phyloP scores from a whole-genome alignment of 352 stramenopile species.

The Phytophthora cryptogea region DNA sequence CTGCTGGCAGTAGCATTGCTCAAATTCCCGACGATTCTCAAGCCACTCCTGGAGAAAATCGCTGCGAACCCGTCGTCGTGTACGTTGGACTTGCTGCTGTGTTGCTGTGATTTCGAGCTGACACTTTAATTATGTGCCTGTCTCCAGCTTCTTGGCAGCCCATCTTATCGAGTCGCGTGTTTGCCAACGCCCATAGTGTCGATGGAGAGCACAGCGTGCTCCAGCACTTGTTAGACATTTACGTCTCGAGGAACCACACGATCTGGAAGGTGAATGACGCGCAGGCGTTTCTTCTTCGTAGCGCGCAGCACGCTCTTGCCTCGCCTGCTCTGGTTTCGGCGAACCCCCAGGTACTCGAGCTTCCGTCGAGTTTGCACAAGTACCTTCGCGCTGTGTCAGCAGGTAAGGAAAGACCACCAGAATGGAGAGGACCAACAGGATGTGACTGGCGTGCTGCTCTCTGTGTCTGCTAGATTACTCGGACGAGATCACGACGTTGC shows the following conservation, averaged over 20 bases:
- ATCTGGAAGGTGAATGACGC: conserved; percentile 87
- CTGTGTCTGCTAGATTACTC: conserved; percentile 62
- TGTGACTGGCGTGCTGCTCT: background rate
- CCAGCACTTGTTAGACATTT: conserved; percentile 81
- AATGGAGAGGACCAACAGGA: background rate
- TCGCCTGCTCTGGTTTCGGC: conserved; percentile 52
- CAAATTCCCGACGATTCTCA: conserved; percentile 71
- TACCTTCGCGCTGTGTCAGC: conserved; percentile 68
- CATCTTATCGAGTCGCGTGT: conserved; percentile 73
- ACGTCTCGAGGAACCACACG: conserved; percentile 75
- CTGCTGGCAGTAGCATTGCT: conserved; percentile 61
- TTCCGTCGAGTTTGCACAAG: conserved; percentile 65
- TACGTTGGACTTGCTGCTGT: conserved; percentile 30
- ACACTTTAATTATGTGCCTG: background rate
- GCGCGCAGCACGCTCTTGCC: conserved; percentile 66
- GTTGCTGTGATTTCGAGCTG: background rate
- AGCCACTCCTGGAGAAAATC: conserved; percentile 79
- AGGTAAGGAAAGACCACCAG: conserved; percentile 38
- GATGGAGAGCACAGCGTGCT: conserved; percentile 58
- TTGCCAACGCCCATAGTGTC: conserved; percentile 72
- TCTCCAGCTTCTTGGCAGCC: conserved; percentile 66
- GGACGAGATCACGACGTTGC: conserved; percentile 87
- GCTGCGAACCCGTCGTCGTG: conserved; percentile 65
- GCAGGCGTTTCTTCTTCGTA: conserved; percentile 68
- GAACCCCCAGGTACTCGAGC: conserved; percentile 61